Base-by-base conservation (phyloP, 768 basidiomycete genomes). In the Tricholoma saponaceum region DNA sequence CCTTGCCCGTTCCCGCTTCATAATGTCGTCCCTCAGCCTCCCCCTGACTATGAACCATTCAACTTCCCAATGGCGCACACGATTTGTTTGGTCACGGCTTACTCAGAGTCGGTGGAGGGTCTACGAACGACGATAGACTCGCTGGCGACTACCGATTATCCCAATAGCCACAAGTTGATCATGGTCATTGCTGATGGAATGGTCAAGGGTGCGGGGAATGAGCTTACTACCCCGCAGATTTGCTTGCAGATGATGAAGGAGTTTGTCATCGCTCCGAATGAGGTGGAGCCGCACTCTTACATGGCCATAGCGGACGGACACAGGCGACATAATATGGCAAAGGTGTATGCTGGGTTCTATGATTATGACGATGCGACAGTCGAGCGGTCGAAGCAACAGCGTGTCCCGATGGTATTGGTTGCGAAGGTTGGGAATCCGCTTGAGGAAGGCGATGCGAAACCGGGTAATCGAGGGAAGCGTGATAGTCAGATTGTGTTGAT, bases 271-370 rank as follows among this genome's bases (percentile, higher is more conserved):
- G 74, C 85, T 0, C 82, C 86, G 0, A 77, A 86, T 20, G 93
- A 98, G 52, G 93, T 98, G 33, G 92, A 97, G 70, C 77, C 94
- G 3, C 92, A 96, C 64, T 96, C 94, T 25, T 99, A 98, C 67
- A 95, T 98, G 54, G 95, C 97, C 58, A 98, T 99, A 65, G 97
- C 97, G 14, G 96, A 99, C 68, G 97, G 97, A n/a, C 95, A 98
- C 80, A 98, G 97, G 75, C 83, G 94, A 33, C 97, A 98, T 79
- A 99, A 99, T 71, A 97, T 96, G 95, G 96, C 95, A 39, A 95
- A 95, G 74, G 95, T 98, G 39, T 98, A 90, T 67, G 95, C 97
- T 35, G 97, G 97, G 10, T 99, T 92, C 78, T 98, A 99, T 72
- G 84, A 87, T 60, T 99, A 98, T 72, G 94, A 98, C 67, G 83